Base-by-base conservation (phyloP, 441 rosid genomes). In the Adansonia madagascariensis region DNA sequence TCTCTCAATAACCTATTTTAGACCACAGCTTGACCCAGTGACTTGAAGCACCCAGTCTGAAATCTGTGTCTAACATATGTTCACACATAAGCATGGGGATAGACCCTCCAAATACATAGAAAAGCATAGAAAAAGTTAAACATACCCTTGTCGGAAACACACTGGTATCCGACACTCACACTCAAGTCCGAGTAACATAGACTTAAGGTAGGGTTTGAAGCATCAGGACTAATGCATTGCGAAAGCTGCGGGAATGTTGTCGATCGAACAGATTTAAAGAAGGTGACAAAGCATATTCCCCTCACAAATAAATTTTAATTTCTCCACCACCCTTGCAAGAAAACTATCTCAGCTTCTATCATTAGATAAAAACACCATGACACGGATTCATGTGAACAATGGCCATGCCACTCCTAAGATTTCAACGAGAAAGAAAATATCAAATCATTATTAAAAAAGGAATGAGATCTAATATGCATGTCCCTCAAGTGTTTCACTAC, bases 1-100 rank as follows among this genome's bases (percentile, higher is more conserved):
- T 67, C 43, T 62, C 55, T 46, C 46, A 46, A 67, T 11, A 46
- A 17, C 73, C 31, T 59, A 68, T 68, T 14, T 68, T 68, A 22
- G 15, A 68, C n/a, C 56, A 17, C 24, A 68, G 41, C 17, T 46
- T 68, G 43, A 68, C 3, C 43, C 50, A 70, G 35, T 44, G 43
- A 62, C 67, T 5, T 62, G 44, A 27, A 2, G 35, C 3, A 31
- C 35, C 35, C 35, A 31, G 35, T 31, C 35, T 31, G 35, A 31
- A 31, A 31, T 31, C 35, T 31, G 35, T 31, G 35, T 31, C 35
- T 31, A 4, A 31, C 35, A 31, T 31, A 31, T 31, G 35, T 31
- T 31, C 0, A 31, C 35, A 31, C 35, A 31, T 31, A 31, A 31
- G 35, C 3, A 31, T 31, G 4, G 35, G 35, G 35, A 31, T 4